phyloP scores from a whole-genome alignment of 164 flowering plant species.

The Berberis vulgaris region DNA sequence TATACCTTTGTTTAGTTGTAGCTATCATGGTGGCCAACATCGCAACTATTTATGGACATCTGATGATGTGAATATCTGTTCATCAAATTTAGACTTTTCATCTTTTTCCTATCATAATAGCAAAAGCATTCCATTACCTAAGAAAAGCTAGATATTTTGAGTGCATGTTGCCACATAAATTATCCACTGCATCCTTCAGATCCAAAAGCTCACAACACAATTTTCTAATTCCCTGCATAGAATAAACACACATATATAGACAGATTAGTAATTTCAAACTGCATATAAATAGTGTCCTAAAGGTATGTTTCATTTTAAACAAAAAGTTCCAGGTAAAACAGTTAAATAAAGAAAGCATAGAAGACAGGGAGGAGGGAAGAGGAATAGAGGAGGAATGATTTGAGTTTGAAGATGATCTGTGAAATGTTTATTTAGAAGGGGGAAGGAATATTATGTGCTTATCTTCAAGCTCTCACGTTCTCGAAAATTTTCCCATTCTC shows the following conservation, averaged over 20 bases:
- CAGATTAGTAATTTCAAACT: neutral
- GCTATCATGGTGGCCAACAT: no score
- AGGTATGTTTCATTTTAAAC: neutral
- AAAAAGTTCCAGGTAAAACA: neutral
- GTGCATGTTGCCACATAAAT: conserved; percentile 74
- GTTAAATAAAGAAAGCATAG: no score
- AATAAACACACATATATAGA: neutral
- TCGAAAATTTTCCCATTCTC: neutral
- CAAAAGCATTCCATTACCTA: conserved; percentile 40
- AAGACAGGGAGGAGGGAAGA: neutral
- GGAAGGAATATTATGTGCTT: no score
- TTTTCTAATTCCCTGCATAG: conserved; percentile 76
- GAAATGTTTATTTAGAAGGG: no score
- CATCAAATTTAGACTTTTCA: neutral
- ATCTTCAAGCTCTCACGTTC: no score
- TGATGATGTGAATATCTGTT: no score
- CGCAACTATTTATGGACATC: no score
- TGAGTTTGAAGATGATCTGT: neutral
- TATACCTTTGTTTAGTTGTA: no score
- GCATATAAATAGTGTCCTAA: neutral
- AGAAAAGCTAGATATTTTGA: conserved; percentile 78
- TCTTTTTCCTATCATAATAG: neutral
- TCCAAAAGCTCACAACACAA: conserved; percentile 93
- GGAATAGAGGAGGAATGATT: neutral
- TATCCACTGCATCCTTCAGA: conserved; percentile 93